These are phyloP conservation scores for Pouteria glomerata DNA, from an alignment of 148 eudicot genomes.

Conservation along the genomic window DNA sequence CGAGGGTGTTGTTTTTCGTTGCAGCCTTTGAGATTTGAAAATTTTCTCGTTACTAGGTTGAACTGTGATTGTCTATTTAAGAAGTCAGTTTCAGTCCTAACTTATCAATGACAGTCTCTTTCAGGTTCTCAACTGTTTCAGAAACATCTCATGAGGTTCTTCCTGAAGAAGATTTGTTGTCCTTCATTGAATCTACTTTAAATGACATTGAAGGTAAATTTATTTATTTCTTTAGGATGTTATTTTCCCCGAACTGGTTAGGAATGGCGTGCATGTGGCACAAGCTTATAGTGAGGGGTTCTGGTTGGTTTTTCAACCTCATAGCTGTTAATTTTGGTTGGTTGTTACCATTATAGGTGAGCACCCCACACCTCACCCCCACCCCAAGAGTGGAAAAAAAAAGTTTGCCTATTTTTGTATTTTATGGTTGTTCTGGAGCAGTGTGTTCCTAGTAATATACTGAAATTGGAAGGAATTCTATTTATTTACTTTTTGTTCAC, in stretches of 20 bases:
- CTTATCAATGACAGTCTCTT: conserved; percentile 38
- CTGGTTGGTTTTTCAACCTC: background rate
- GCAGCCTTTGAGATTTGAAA: background rate
- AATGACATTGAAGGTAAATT: conserved; percentile 55
- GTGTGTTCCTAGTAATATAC: too few relatives aligned
- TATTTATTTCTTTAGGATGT: background rate
- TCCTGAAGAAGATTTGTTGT: conserved; percentile 39
- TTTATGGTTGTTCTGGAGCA: too few relatives aligned
- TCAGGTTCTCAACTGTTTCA: conserved; percentile 72
- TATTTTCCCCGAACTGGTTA: background rate
- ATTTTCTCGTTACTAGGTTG: background rate
- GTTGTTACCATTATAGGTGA: too few relatives aligned
- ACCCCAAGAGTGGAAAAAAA: too few relatives aligned
- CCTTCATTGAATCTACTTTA: conserved; percentile 48
- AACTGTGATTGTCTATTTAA: background rate
- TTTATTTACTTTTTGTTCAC: background rate
- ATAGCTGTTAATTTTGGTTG: too few relatives aligned
- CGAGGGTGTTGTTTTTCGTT: background rate
- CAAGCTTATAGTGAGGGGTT: background rate
- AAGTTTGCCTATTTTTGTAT: too few relatives aligned
- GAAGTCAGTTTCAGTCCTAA: conserved; percentile 32
- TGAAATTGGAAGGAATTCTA: too few relatives aligned
- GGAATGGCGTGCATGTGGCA: background rate
- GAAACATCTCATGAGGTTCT: conserved; percentile 29
- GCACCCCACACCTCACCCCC: too few relatives aligned